Conservation (phyloP, 2,329 filamentous ascomycete species). For the Monosporascus sp. region DNA sequence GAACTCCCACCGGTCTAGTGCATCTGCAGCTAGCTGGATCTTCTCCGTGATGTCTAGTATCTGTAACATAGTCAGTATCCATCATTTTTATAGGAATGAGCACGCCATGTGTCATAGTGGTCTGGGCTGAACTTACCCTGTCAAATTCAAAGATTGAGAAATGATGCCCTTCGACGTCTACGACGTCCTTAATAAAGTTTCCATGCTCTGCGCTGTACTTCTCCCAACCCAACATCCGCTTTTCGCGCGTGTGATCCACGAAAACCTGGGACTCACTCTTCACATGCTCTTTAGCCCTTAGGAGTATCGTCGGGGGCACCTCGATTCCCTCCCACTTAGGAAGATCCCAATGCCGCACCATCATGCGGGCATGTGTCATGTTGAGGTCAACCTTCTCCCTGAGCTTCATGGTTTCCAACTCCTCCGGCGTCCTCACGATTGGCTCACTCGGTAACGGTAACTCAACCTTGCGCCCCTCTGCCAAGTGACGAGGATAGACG, state of each 20-base stretch:
- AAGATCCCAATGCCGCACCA: slow-evolving; percentile 21
- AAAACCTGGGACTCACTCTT: slow-evolving; percentile 13
- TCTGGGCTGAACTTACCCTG: slow-evolving; percentile 16
- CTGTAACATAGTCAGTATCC: slow-evolving; percentile 5
- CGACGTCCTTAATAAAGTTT: slow-evolving; percentile 36
- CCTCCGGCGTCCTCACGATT: slow-evolving; percentile 17
- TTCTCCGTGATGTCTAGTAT: slow-evolving; percentile 18
- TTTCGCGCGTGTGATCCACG: slow-evolving; percentile 39
- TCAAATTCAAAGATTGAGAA: slow-evolving; percentile 31
- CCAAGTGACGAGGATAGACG: slow-evolving; percentile 29
- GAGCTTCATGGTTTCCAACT: slow-evolving; percentile 22
- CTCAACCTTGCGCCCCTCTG: slow-evolving; percentile 8
- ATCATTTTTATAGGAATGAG: background rate
- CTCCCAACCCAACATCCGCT: slow-evolving; percentile 44
- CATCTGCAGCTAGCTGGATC: slow-evolving; percentile 19
- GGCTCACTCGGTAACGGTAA: slow-evolving; percentile 19
- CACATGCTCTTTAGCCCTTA: slow-evolving; percentile 31
- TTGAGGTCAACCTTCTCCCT: slow-evolving; percentile 26
- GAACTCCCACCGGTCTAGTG: slow-evolving; percentile 14
- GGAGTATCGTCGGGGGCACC: slow-evolving; percentile 36
- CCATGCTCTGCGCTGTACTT: slow-evolving; percentile 30
- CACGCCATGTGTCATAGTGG: background rate
- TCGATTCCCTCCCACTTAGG: slow-evolving; percentile 18
- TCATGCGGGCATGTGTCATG: slow-evolving; percentile 26
- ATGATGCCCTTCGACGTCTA: slow-evolving; percentile 48